A percentile compares a stretch with the other conserved stretches of the same genome.
Conservation (phyloP, 345 rosid species). For the Arabis alpina region DNA sequence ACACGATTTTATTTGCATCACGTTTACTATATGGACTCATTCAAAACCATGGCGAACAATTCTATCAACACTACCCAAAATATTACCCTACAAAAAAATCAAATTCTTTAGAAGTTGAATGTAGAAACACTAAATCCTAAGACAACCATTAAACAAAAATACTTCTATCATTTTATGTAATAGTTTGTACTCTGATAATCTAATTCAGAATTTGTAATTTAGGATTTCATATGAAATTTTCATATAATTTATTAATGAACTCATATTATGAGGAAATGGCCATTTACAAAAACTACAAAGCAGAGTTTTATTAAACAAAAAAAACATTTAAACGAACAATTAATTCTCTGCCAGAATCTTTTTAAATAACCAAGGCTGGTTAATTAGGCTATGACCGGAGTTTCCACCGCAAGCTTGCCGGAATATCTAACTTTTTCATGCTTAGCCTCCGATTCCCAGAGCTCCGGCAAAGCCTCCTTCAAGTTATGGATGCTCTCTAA, state of each 20-base stretch:
- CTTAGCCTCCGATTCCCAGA: conserved; percentile 49
- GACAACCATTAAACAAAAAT: too few relatives aligned
- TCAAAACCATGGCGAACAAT: too few relatives aligned
- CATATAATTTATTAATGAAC: not conserved
- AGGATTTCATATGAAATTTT: not conserved
- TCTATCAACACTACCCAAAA: too few relatives aligned
- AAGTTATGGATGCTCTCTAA: conserved; percentile 42
- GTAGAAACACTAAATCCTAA: too few relatives aligned
- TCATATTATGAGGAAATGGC: conserved; percentile 6
- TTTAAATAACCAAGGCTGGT: not conserved
- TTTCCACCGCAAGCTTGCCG: conserved; percentile 61
- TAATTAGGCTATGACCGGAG: conserved; percentile 79
- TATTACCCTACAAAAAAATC: too few relatives aligned
- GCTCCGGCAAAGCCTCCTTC: conserved; percentile 45
- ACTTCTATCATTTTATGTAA: too few relatives aligned
- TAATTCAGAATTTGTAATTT: not conserved
- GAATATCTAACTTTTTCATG: conserved; percentile 53
- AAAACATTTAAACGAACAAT: not conserved
- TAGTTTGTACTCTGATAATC: too few relatives aligned
- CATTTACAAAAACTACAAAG: conserved; percentile 15
- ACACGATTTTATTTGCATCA: too few relatives aligned
- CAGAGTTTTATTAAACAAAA: not conserved
- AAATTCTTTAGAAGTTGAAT: too few relatives aligned
- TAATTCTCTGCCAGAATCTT: conserved; percentile 2
- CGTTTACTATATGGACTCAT: too few relatives aligned